Evolutionary conservation across 106 monocot genomes (phyloP), one percentile per base, ranked within the genome.

Genomic region (Allium sativum): DNA sequence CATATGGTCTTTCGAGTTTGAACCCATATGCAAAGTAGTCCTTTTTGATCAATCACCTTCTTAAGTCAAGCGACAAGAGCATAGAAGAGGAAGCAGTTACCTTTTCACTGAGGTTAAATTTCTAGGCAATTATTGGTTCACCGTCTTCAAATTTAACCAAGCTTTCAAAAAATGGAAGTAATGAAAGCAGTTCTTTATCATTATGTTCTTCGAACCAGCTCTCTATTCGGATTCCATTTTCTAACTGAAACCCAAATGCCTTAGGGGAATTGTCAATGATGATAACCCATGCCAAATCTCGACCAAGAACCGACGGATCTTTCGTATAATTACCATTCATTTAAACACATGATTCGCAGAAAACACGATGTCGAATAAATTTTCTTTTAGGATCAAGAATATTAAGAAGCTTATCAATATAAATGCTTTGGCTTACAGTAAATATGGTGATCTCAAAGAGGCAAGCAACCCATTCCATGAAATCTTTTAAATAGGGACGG

Each of bases 191-290:
- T 58, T 81, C 96, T 9, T 48, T 57, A 67, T 96, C 96, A 10
- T 77, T 77, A 1, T 74, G 79, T 62, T 96, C 90, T 48, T 96
- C 91, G 21, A 87, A 96, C 96, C 96, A 96, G 76, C 96, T 96
- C 61, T 87, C 96, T 12, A 96, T 96, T 0, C 90, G 96, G 58
- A 96, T 84, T 8, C 96, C 96, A 58, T 96, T 96, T 69, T 96
- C 96, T 58, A 96, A 53, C 58, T 96, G 96, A 66, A 96, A 96
- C 45, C 96, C 96, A 82, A 96, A 96, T 58, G 91, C 96, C 96
- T 96, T 90, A 47, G 91, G 96, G 22, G 96, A 91, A 62, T 96
- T 96, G 56, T 96, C 96, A 55, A 96, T 64, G 41, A 96, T 96
- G 65, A 91, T 78, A 71, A 96, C 82, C 20, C 60, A 87, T 21